Evolutionary conservation across 768 basidiomycete genomes (phyloP).

Genomic region (Brasilioporus rufonigricans): DNA sequence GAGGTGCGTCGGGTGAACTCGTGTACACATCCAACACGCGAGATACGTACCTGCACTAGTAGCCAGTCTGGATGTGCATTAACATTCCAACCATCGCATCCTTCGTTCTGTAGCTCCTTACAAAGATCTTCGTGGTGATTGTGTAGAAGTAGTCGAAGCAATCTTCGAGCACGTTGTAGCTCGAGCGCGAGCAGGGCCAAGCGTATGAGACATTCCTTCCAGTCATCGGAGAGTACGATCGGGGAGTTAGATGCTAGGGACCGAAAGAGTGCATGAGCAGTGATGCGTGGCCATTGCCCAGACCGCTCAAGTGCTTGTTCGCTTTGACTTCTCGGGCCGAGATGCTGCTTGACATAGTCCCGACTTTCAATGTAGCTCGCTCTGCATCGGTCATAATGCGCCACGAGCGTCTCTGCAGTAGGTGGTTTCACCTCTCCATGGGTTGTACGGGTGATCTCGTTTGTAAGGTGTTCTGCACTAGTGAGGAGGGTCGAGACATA

Average conservation of each 20-base stretch:
- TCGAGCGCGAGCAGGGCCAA: constrained; percentile 31
- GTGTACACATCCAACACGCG: neutral
- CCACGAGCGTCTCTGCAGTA: neutral
- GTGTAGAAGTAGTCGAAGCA: constrained; percentile 26
- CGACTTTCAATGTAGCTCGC: neutral
- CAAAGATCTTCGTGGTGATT: constrained; percentile 31
- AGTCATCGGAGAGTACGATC: constrained; percentile 17
- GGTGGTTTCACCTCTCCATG: neutral
- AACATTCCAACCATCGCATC: constrained; percentile 16
- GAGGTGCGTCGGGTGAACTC: no score
- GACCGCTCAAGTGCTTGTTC: constrained; percentile 20
- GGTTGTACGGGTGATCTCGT: neutral
- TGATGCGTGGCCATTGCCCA: constrained; percentile 40
- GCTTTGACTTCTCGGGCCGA: constrained; percentile 13
- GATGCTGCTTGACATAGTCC: neutral
- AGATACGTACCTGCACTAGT: constrained; percentile 38
- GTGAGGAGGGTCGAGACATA: constrained; percentile 9
- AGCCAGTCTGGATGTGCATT: constrained; percentile 40
- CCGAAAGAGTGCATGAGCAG: constrained; percentile 30
- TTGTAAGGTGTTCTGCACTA: constrained; percentile 11
- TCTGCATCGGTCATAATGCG: constrained; percentile 10
- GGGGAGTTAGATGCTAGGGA: constrained; percentile 27
- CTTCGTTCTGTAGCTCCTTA: constrained; percentile 26
- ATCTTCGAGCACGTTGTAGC: constrained; percentile 38
- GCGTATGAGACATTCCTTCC: constrained; percentile 30